A percentile compares a stretch with the other conserved stretches of the same genome.
Conservation (phyloP, 1,284 basidiomycete species). For the Apiotrichum gracile region DNA sequence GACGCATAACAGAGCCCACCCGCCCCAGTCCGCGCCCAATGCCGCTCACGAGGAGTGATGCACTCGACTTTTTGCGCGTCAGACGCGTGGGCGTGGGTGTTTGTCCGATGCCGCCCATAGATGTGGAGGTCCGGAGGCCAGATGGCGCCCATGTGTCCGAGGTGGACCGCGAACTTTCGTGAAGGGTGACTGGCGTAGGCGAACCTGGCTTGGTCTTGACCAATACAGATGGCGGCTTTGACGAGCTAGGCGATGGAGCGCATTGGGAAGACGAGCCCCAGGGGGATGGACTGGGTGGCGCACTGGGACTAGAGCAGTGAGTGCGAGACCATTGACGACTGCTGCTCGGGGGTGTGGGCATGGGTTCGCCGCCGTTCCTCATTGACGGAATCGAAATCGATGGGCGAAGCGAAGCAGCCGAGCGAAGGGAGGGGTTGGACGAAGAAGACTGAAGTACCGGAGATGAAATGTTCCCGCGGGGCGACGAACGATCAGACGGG, state of each 20-base stretch:
- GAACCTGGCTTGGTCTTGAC: not conserved
- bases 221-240: not conserved
- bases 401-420: not conserved
- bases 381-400: not conserved
- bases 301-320: not conserved
- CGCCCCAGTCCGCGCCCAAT: constrained; percentile 25
- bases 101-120: not conserved
- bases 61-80: constrained; percentile 20
- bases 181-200: not conserved
- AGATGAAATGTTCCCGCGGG: not conserved
- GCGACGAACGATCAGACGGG: not conserved
- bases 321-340: not conserved
- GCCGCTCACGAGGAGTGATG: constrained; percentile 16
- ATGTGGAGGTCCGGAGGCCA: not conserved
- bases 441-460: not conserved
- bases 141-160: not conserved
- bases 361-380: not conserved
- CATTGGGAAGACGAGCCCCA: not conserved
- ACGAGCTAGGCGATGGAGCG: not conserved
- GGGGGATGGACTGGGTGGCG: not conserved
- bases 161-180: not conserved
- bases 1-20: constrained; percentile 28
- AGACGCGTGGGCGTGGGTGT: not conserved
- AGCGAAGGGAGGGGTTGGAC: not conserved
- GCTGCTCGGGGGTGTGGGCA: too few relatives aligned